A percentile compares a stretch with the other conserved stretches of the same genome.
These are phyloP conservation scores for Diaporthe vexans DNA, from an alignment of 2,329 filamentous ascomycete genomes.

Conservation along the genomic window DNA sequence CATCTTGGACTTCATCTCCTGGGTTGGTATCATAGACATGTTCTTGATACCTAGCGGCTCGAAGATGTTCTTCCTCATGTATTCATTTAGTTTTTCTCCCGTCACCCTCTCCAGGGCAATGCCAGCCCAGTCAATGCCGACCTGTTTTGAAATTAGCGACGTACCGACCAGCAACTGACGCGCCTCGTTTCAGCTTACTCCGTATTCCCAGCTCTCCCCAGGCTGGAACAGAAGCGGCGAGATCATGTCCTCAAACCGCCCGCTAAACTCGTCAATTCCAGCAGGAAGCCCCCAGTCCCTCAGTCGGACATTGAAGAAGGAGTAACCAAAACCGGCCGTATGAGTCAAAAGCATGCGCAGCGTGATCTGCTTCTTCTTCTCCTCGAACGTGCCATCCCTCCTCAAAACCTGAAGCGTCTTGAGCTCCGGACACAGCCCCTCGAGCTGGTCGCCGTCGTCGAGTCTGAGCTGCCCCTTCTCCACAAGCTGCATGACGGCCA, in stretches of 20 bases:
- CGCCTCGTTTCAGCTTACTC: conserved; percentile 55
- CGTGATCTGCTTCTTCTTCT: conserved; percentile 65
- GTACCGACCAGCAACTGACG: not conserved
- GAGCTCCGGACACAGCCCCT: conserved; percentile 63
- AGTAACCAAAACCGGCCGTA: conserved; percentile 70
- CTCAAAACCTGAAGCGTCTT: conserved; percentile 60
- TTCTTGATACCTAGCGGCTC: conserved; percentile 59
- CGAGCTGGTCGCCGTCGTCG: conserved; percentile 42
- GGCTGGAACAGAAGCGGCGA: conserved; percentile 74
- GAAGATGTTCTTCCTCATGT: conserved; percentile 59
- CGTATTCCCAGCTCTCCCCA: conserved; percentile 73
- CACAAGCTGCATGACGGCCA: conserved; percentile 71
- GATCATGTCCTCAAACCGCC: conserved; percentile 64
- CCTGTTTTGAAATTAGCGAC: conserved; percentile 49
- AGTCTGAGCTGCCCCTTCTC: conserved; percentile 49
- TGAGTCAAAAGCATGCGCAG: conserved; percentile 71
- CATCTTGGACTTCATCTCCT: conserved; percentile 64
- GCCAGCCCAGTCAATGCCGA: conserved; percentile 65
- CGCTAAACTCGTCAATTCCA: conserved; percentile 71
- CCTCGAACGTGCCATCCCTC: conserved; percentile 53
- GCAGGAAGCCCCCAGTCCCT: conserved; percentile 62
- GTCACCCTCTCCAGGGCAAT: conserved; percentile 59
- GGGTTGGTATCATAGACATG: conserved; percentile 66
- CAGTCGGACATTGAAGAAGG: conserved; percentile 65
- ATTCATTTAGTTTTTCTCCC: conserved; percentile 57